phyloP scores from a whole-genome alignment of 2,329 filamentous ascomycete genomes.

The Penicillium decumbens region DNA sequence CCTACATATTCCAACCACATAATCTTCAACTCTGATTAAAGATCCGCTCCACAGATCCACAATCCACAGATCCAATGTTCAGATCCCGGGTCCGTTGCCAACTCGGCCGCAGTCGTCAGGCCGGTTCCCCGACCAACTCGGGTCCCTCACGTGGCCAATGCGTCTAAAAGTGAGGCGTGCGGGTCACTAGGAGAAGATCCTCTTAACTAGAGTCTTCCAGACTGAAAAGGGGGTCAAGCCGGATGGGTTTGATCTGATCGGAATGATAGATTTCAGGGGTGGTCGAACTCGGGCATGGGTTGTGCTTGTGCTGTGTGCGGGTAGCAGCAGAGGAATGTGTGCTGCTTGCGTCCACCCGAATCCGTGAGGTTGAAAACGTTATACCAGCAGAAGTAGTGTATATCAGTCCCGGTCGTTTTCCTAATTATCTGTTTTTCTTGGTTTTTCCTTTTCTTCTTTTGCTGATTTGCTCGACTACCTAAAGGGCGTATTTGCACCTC shows the following conservation, averaged over 20 bases:
- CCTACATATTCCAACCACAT: background rate
- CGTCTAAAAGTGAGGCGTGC: slow-evolving; percentile 25
- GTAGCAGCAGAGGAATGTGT: slow-evolving; percentile 26
- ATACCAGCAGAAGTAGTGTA: background rate
- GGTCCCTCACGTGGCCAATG: slow-evolving; percentile 23
- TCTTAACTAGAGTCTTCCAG: background rate
- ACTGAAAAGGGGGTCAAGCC: background rate
- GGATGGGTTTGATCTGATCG: background rate
- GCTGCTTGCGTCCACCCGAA: slow-evolving; percentile 24
- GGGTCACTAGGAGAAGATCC: slow-evolving; percentile 3
- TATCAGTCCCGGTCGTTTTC: slow-evolving; percentile 19
- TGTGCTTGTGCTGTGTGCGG: slow-evolving; percentile 11
- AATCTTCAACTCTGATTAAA: background rate
- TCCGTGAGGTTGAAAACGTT: slow-evolving; percentile 23
- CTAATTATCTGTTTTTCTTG: slow-evolving; percentile 18
- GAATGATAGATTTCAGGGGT: background rate
- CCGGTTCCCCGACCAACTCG: slow-evolving; percentile 18
- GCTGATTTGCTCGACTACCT: slow-evolving; percentile 6
- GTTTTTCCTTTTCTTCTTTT: slow-evolving; percentile 11
- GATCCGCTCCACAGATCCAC: too few species aligned
- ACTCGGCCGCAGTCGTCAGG: slow-evolving; percentile 10
- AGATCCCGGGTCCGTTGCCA: slow-evolving; percentile 8
- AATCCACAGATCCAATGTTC: background rate
- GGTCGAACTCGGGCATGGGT: slow-evolving; percentile 1
- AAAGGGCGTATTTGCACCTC: background rate